These are phyloP conservation scores for Xylaria multiplex DNA, from an alignment of 2,329 filamentous ascomycete species.

Conservation along the genomic window DNA sequence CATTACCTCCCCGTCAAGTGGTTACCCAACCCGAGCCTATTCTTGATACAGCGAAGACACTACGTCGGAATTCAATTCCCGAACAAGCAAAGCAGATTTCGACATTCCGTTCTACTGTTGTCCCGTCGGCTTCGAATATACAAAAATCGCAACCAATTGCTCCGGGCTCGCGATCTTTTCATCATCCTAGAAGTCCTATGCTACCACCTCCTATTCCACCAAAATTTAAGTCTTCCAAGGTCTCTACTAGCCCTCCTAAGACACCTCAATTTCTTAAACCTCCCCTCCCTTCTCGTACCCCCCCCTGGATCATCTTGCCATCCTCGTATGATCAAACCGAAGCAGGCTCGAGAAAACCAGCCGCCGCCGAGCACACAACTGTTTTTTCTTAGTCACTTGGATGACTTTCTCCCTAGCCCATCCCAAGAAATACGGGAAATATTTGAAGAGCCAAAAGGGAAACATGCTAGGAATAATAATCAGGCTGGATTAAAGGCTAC, in stretches of 20 bases:
- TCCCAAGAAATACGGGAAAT: conserved; percentile 67
- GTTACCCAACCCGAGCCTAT: neutral
- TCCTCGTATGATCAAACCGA: conserved; percentile 27
- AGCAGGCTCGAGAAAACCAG: conserved; percentile 20
- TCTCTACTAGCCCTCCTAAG: conserved; percentile 22
- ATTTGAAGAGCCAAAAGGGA: conserved; percentile 50
- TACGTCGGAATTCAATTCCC: neutral
- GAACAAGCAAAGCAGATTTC: conserved; percentile 3
- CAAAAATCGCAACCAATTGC: conserved; percentile 18
- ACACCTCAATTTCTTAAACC: conserved; percentile 41
- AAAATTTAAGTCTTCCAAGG: conserved; percentile 40
- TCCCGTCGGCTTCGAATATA: conserved; percentile 17
- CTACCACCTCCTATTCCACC: conserved; percentile 43
- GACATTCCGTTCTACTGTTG: neutral
- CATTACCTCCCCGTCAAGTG: neutral
- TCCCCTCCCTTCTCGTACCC: conserved; percentile 25
- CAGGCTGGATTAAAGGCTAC: neutral
- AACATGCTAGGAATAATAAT: neutral
- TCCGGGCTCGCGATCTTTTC: conserved; percentile 30
- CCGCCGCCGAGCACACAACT: conserved; percentile 60
- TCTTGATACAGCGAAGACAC: neutral
- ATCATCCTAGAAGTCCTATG: conserved; percentile 40
- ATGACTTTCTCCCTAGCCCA: conserved; percentile 66
- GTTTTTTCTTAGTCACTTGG: conserved; percentile 60
- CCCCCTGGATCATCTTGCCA: conserved; percentile 10